Percentiles rank a stretch among this genome's conserved stretches.
Conservation (phyloP, 495 filamentous ascomycete species). For the Talaromyces adpressus region DNA sequence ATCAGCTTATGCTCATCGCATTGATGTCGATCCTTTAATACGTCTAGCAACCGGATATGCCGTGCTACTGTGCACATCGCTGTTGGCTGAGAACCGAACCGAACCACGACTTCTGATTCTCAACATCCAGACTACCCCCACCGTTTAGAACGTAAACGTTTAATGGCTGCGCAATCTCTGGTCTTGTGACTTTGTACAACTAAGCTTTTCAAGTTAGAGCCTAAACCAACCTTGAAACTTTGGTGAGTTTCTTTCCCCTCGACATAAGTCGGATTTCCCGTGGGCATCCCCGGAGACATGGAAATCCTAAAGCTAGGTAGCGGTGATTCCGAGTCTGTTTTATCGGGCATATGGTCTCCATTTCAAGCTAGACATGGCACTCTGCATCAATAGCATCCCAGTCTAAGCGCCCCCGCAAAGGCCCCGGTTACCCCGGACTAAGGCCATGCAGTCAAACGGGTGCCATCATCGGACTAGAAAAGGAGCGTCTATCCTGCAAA, state of each 20-base stretch:
- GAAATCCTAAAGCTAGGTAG: neutral
- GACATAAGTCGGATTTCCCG: neutral
- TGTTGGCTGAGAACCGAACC: neutral
- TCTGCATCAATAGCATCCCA: neutral
- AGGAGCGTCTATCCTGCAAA: neutral
- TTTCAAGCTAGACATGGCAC: neutral
- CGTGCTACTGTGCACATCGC: neutral
- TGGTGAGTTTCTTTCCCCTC: neutral
- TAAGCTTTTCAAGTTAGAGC: neutral
- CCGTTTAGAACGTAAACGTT: no score
- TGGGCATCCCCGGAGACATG: neutral
- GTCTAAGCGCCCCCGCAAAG: neutral
- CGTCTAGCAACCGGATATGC: neutral
- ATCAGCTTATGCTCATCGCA: neutral
- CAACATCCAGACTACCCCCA: no score
- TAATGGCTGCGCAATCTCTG: no score
- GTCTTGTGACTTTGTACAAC: neutral
- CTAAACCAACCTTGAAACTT: neutral
- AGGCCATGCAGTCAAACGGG: neutral
- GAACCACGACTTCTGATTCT: neutral
- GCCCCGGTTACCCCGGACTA: neutral
- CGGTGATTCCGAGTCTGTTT: neutral
- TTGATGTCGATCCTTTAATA: neutral
- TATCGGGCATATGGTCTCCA: neutral
- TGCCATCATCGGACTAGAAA: neutral